Evolutionary conservation across 2,329 filamentous ascomycete genomes (phyloP).

Genomic region (Exophiala spinifera): DNA sequence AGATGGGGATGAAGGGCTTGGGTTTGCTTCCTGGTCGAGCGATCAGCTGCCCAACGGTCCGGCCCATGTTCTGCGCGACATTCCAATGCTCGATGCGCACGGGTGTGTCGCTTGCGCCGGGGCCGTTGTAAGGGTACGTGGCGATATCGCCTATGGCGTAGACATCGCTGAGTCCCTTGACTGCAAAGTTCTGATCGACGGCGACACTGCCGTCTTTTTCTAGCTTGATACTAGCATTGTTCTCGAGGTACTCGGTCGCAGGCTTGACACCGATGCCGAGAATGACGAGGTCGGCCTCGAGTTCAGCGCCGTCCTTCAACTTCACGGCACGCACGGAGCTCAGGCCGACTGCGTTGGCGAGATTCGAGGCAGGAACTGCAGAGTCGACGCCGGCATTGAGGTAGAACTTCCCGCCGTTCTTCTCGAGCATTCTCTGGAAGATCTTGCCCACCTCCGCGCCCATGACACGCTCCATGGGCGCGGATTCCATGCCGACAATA

Average conservation of each 20-base stretch:
- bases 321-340: conserved; percentile 68
- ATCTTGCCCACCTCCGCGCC: conserved; percentile 76
- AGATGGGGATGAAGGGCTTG: conserved; percentile 82
- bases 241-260: conserved; percentile 75
- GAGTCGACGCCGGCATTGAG: conserved; percentile 78
- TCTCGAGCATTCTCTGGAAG: conserved; percentile 75
- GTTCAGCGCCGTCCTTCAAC: conserved; percentile 78
- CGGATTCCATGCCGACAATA: conserved; percentile 82
- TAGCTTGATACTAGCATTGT: conserved; percentile 67
- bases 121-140: conserved; percentile 89
- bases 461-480: conserved; percentile 81
- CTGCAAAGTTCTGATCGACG: conserved; percentile 75
- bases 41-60: conserved; percentile 75
- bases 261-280: conserved; percentile 86
- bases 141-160: conserved; percentile 96
- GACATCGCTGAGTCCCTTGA: conserved; percentile 73
- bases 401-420: conserved; percentile 84
- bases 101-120: conserved; percentile 69
- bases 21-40: conserved; percentile 58
- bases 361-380: conserved; percentile 66
- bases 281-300: conserved; percentile 86
- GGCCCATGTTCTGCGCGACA: conserved; percentile 89
- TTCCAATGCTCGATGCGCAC: conserved; percentile 96
- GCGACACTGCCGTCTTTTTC: conserved; percentile 81
- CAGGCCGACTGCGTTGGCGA: conserved; percentile 53